A percentile compares a stretch with the other conserved stretches of the same genome.
These are phyloP conservation scores for Cyberlindnera nakhonratchasimensis DNA, from an alignment of 805 yeast genomes.

Conservation along the genomic window DNA sequence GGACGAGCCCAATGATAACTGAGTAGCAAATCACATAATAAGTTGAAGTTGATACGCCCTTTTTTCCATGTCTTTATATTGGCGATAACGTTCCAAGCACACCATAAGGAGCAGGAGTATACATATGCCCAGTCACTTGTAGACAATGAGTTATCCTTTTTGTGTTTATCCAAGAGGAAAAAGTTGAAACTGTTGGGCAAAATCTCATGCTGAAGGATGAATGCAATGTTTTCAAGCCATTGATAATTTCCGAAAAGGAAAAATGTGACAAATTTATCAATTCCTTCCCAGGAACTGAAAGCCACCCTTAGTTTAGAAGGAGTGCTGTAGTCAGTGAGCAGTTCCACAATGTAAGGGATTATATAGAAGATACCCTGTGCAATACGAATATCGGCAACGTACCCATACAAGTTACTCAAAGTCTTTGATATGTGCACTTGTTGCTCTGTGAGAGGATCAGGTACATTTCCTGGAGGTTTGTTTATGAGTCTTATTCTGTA, in stretches of 20 bases:
- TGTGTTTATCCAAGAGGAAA: slow-evolving; percentile 15
- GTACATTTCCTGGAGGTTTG: not conserved
- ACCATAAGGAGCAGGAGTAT: slow-evolving; percentile 24
- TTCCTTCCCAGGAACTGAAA: slow-evolving; percentile 7
- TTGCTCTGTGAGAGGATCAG: slow-evolving; percentile 6
- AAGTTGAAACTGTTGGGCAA: slow-evolving; percentile 12
- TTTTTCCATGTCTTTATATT: slow-evolving; percentile 12
- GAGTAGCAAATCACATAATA: slow-evolving; percentile 16
- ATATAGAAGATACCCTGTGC: slow-evolving; percentile 21
- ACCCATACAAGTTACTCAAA: slow-evolving; percentile 16
- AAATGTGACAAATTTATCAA: slow-evolving; percentile 15
- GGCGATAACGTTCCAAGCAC: slow-evolving; percentile 15
- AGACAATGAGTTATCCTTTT: slow-evolving; percentile 4
- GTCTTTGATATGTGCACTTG: slow-evolving; percentile 9
- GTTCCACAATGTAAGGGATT: slow-evolving; percentile 19
- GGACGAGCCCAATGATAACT: slow-evolving; percentile 25
- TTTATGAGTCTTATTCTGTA: slow-evolving; percentile 10
- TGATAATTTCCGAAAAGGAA: slow-evolving; percentile 17
- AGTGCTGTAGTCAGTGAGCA: slow-evolving; percentile 17
- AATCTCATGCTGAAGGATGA: slow-evolving; percentile 19
- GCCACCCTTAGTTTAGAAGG: slow-evolving; percentile 10
- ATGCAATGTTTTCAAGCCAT: slow-evolving; percentile 23
- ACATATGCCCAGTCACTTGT: slow-evolving; percentile 24
- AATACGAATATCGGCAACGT: slow-evolving; percentile 22
- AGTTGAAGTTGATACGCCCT: slow-evolving; percentile 10